These are phyloP conservation scores for Gossypium australe DNA, from an alignment of 345 rosid genomes.

Conservation along the genomic window DNA sequence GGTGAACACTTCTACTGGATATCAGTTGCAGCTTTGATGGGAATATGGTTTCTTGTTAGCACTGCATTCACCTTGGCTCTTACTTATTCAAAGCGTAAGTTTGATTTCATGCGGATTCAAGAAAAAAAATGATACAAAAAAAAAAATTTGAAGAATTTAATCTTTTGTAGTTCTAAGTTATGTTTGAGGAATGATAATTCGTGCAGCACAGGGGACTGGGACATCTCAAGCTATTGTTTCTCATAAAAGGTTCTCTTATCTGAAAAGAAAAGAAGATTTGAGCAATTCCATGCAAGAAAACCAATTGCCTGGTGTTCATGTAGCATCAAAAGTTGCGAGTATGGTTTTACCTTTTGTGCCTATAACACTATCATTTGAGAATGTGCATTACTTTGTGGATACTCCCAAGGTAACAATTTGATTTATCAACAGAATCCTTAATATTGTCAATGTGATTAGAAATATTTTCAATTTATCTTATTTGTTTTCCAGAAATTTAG, in stretches of 20 bases:
- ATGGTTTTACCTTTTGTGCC: constrained; percentile 65
- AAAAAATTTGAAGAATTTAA: neutral
- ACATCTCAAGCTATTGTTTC: constrained; percentile 12
- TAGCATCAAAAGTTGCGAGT: constrained; percentile 11
- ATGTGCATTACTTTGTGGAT: constrained; percentile 52
- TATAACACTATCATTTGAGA: constrained; percentile 47
- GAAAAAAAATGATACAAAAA: neutral
- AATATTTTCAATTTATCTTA: neutral
- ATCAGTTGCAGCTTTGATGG: constrained; percentile 34
- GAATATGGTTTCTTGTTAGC: constrained; percentile 38
- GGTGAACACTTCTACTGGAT: constrained; percentile 29
- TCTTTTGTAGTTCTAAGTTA: neutral
- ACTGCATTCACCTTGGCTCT: constrained; percentile 30
- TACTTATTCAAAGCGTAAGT: constrained; percentile 28
- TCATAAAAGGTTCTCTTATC: neutral
- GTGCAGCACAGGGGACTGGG: constrained; percentile 28
- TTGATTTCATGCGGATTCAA: neutral
- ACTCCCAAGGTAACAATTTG: constrained; percentile 44
- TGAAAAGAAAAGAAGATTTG: constrained; percentile 33
- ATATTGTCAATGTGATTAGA: neutral
- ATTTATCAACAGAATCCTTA: neutral
- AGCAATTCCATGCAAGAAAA: neutral
- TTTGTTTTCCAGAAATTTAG: constrained; percentile 40
- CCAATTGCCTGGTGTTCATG: constrained; percentile 4
- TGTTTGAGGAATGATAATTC: neutral